Evolutionary conservation across 306 rosid species (phyloP).

Genomic region (Canavalia gladiata): DNA sequence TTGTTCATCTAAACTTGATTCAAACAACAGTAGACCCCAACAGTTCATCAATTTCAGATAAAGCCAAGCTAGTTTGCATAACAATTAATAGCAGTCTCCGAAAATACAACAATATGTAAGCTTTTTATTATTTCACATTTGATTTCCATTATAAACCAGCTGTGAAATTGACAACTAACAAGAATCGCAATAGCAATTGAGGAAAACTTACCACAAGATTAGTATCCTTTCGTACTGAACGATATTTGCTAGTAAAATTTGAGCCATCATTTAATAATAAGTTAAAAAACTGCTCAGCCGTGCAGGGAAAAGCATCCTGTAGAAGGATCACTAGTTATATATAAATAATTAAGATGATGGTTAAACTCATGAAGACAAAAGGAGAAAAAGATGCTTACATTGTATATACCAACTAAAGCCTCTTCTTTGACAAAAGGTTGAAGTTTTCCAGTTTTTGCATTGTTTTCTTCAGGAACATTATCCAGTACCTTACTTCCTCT

Average conservation of each 20-base stretch:
- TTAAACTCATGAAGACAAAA: conserved; percentile 25
- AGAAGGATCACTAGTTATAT: conserved; percentile 51
- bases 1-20: conserved; percentile 35
- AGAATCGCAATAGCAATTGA: conserved; percentile 38
- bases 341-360: conserved; percentile 36
- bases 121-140: conserved; percentile 30
- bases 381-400: conserved; percentile 62
- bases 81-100: conserved; percentile 1
- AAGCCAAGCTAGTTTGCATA: conserved; percentile 36
- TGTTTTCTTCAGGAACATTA: conserved; percentile 64
- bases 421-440: conserved; percentile 84
- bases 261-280: conserved; percentile 74
- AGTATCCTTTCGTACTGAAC: conserved; percentile 81
- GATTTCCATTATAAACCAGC: conserved; percentile 20
- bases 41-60: conserved; percentile 24
- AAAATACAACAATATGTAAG: conserved; percentile 4
- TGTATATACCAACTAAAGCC: conserved; percentile 72
- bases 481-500: conserved; percentile 60
- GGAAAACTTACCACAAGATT: conserved; percentile 84
- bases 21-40: conserved; percentile 5
- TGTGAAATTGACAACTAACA: conserved; percentile 24
- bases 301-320: conserved; percentile 86
- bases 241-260: conserved; percentile 70
- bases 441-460: conserved; percentile 64
- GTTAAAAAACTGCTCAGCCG: conserved; percentile 83